Percentiles rank a stretch among this genome's conserved stretches.
phyloP scores from a whole-genome alignment of 2,329 filamentous ascomycete species.

The Colletotrichum siamense region DNA sequence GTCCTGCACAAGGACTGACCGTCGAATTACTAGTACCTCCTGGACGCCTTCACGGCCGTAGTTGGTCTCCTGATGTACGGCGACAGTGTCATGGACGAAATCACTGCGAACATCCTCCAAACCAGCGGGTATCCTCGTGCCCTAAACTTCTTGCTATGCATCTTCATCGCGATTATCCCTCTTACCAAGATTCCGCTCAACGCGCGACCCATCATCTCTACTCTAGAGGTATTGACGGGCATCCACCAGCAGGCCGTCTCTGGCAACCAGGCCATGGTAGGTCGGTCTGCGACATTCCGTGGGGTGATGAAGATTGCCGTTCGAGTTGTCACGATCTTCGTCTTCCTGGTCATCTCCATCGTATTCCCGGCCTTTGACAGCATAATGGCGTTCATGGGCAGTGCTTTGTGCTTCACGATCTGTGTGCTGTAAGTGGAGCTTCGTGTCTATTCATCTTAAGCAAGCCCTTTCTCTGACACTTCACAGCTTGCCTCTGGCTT shows the following conservation, averaged over 20 bases:
- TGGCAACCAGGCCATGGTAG: constrained; percentile 51
- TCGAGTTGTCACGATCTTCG: constrained; percentile 69
- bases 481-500: constrained; percentile 74
- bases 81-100: constrained; percentile 83
- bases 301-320: constrained; percentile 64
- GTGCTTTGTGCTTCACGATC: constrained; percentile 89
- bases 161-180: constrained; percentile 91
- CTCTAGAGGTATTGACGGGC: constrained; percentile 80
- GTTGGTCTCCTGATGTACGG: constrained; percentile 95
- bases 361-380: constrained; percentile 80
- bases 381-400: constrained; percentile 91
- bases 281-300: constrained; percentile 62
- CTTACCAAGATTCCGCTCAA: constrained; percentile 95
- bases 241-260: constrained; percentile 62
- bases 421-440: constrained; percentile 72
- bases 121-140: constrained; percentile 75
- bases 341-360: constrained; percentile 77
- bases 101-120: constrained; percentile 87
- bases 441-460: not conserved
- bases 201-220: constrained; percentile 83
- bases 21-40: constrained; percentile 62
- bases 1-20: not conserved
- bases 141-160: constrained; percentile 79
- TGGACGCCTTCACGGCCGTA: constrained; percentile 83
- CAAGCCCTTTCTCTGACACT: not conserved